Evolutionary conservation across 306 rosid species (phyloP).

Genomic region (Inga laurina): DNA sequence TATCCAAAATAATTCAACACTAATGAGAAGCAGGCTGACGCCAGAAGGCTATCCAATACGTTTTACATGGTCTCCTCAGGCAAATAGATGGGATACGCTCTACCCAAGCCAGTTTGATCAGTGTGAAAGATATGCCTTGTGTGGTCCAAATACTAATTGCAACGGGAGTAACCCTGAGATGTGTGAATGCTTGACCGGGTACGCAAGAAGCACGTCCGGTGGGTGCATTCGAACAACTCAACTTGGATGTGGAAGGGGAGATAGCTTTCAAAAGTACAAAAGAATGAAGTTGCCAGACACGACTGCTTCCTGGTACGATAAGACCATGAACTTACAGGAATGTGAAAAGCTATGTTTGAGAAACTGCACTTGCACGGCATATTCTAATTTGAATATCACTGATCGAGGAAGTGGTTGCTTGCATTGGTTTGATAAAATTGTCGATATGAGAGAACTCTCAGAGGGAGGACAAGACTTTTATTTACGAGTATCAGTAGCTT

Average conservation of each 20-base stretch:
- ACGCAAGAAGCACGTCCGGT: not conserved
- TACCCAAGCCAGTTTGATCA: not conserved
- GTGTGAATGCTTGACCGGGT: constrained; percentile 26
- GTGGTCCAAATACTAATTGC: constrained; percentile 26
- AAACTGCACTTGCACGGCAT: constrained; percentile 30
- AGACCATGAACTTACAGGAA: not conserved
- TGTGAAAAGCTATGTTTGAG: constrained; percentile 24
- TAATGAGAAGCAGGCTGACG: not conserved
- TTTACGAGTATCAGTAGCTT: not conserved
- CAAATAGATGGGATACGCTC: not conserved
- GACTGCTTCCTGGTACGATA: constrained; percentile 23
- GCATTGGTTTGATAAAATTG: constrained; percentile 25
- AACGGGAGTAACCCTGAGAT: not conserved
- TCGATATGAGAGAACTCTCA: constrained; percentile 18
- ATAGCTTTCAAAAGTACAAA: constrained; percentile 22
- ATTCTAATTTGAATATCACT: constrained; percentile 18
- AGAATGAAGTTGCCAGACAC: constrained; percentile 31
- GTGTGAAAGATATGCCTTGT: constrained; percentile 24
- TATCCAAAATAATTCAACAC: not conserved
- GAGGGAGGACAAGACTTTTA: constrained; percentile 30
- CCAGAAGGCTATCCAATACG: constrained; percentile 5
- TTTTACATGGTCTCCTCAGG: not conserved
- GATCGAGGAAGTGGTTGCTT: constrained; percentile 31
- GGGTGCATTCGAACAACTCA: constrained; percentile 21
- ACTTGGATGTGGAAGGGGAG: constrained; percentile 14